A percentile compares a stretch with the other conserved stretches of the same genome.
Evolutionary conservation across 2,329 filamentous ascomycete species (phyloP).

Genomic region (Ophiostoma sp.): DNA sequence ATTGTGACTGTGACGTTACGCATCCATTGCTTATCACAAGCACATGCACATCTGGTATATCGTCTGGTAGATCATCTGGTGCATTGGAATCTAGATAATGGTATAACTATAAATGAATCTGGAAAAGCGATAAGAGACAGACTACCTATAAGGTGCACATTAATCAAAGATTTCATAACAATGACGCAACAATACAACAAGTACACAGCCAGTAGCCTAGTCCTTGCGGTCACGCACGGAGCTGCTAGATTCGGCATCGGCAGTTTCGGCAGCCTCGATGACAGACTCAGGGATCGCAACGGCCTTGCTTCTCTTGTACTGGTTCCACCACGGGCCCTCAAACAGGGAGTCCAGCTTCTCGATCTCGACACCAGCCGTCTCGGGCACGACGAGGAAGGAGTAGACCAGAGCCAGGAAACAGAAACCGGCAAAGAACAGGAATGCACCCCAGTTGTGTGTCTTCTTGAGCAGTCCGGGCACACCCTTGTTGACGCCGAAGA

Average conservation of each 20-base stretch:
- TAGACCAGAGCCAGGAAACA: conserved; percentile 34
- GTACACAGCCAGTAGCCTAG: neutral
- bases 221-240: neutral
- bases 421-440: conserved; percentile 31
- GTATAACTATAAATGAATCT: no score
- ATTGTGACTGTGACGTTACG: no score
- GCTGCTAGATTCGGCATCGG: neutral
- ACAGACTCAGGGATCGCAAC: neutral
- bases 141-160: no score
- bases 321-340: conserved; percentile 31
- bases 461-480: conserved; percentile 32
- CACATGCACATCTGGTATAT: no score
- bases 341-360: conserved; percentile 39
- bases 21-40: no score
- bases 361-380: conserved; percentile 36
- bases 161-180: no score
- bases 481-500: conserved; percentile 33
- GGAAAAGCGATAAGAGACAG: no score
- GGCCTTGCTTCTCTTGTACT: conserved; percentile 17
- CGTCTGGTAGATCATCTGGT: no score
- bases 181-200: no score
- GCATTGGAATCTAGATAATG: no score
- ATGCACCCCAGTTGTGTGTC: conserved; percentile 32
- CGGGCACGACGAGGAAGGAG: conserved; percentile 36
- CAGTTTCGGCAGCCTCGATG: neutral